Conservation (phyloP, 345 rosid species). For the Erodium maritimum region DNA sequence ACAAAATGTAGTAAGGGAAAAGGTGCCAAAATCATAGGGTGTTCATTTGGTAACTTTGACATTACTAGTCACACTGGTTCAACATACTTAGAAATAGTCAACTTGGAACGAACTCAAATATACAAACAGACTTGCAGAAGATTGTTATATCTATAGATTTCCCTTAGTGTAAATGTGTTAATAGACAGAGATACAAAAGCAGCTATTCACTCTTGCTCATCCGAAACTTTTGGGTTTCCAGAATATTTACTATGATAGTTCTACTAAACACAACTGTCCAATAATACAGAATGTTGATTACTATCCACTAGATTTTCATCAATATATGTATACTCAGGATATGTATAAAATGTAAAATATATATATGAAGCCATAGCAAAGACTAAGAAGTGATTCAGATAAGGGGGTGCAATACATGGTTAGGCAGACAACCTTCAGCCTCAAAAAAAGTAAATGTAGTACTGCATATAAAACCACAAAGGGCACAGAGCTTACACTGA, state of each 20-base stretch:
- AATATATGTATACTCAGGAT: too few species aligned
- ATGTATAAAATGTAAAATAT: background rate
- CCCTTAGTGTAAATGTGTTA: too few species aligned
- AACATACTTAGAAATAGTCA: background rate
- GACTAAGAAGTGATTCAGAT: too few species aligned
- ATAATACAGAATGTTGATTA: background rate
- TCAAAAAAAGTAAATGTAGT: background rate
- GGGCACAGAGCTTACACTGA: background rate
- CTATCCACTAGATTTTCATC: background rate
- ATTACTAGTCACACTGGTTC: background rate
- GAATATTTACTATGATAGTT: too few species aligned
- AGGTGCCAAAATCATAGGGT: background rate
- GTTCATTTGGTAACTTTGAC: background rate
- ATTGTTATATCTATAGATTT: background rate
- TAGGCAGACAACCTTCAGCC: background rate
- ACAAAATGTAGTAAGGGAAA: background rate
- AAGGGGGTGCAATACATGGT: background rate
- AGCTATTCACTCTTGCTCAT: too few species aligned
- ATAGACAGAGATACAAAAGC: too few species aligned
- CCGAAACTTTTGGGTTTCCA: too few species aligned
- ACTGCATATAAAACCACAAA: background rate
- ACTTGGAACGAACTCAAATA: background rate
- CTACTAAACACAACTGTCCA: too few species aligned
- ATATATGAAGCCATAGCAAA: background rate
- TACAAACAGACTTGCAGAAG: background rate